A percentile compares a stretch with the other conserved stretches of the same genome.
Conservation (phyloP, 2,329 filamentous ascomycete genomes). For the Fusarium lyarnte region DNA sequence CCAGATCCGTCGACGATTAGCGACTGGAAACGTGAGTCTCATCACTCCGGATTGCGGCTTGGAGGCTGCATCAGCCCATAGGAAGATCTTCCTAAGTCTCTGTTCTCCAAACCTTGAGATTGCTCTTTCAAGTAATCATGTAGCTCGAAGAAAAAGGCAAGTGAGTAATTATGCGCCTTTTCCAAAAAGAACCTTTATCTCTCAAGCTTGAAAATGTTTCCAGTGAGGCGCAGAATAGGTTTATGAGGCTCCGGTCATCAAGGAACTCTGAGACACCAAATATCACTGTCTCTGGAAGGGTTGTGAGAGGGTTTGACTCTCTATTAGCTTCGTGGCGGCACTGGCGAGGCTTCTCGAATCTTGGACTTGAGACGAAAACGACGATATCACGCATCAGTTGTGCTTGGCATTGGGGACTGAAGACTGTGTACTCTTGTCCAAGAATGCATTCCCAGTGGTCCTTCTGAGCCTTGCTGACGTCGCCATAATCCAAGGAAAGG, state of each 20-base stretch:
- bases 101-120: fast-evolving
- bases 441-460: neutral
- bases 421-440: neutral
- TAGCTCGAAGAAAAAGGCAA: neutral
- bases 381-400: neutral
- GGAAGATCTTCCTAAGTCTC: neutral
- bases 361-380: neutral
- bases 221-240: neutral
- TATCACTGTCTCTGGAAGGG: neutral
- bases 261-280: neutral
- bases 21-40: neutral
- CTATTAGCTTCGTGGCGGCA: fast-evolving
- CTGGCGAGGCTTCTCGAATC: neutral
- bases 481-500: neutral
- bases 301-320: neutral
- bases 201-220: neutral
- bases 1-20: neutral
- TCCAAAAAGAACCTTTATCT: neutral
- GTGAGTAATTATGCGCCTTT: neutral
- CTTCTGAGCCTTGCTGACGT: neutral
- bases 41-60: neutral
- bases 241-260: neutral
- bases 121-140: neutral
- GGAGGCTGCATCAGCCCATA: neutral
- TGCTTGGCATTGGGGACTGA: neutral